phyloP scores from a whole-genome alignment of 768 basidiomycete species.

The Suillus occidentalis region DNA sequence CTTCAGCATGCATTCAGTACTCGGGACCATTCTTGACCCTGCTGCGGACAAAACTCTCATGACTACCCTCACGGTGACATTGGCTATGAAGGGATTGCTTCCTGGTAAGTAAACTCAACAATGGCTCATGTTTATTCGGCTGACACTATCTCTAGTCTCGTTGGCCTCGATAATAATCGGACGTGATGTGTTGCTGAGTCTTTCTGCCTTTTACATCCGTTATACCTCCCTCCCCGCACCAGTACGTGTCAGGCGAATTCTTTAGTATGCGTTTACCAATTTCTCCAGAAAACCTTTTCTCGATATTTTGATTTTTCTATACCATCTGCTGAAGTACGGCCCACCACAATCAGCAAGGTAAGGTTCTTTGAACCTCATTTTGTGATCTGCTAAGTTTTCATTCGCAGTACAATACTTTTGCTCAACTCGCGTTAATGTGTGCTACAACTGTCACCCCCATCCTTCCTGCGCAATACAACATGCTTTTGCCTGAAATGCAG shows the following conservation, averaged over 20 bases:
- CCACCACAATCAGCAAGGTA: slow-evolving; percentile 93
- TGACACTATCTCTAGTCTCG: slow-evolving; percentile 55
- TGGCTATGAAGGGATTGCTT: slow-evolving; percentile 81
- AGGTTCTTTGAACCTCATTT: slow-evolving; percentile 5
- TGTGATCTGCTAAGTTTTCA: slow-evolving; percentile 6
- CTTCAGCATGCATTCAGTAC: slow-evolving; percentile 85
- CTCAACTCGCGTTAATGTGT: slow-evolving; percentile 92
- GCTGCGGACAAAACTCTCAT: slow-evolving; percentile 95
- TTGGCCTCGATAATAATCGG: slow-evolving; percentile 86
- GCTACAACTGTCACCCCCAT: slow-evolving; percentile 83
- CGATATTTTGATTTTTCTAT: slow-evolving; percentile 97
- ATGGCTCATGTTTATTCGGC: background rate
- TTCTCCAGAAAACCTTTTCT: slow-evolving; percentile 75
- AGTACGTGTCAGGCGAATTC: slow-evolving; percentile 38
- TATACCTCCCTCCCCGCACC: slow-evolving; percentile 88
- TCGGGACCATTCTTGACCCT: slow-evolving; percentile 95
- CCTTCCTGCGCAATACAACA: slow-evolving; percentile 54
- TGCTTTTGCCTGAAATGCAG: slow-evolving; percentile 71
- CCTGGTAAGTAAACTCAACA: slow-evolving; percentile 56
- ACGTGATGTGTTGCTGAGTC: slow-evolving; percentile 79
- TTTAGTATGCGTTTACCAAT: slow-evolving; percentile 2
- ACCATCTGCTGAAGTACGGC: slow-evolving; percentile 92
- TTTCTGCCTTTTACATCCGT: slow-evolving; percentile 91
- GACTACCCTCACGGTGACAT: slow-evolving; percentile 87
- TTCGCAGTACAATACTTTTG: slow-evolving; percentile 81